These are phyloP conservation scores for Anthracocystis setariae DNA, from an alignment of 1,284 basidiomycete genomes.

Conservation along the genomic window DNA sequence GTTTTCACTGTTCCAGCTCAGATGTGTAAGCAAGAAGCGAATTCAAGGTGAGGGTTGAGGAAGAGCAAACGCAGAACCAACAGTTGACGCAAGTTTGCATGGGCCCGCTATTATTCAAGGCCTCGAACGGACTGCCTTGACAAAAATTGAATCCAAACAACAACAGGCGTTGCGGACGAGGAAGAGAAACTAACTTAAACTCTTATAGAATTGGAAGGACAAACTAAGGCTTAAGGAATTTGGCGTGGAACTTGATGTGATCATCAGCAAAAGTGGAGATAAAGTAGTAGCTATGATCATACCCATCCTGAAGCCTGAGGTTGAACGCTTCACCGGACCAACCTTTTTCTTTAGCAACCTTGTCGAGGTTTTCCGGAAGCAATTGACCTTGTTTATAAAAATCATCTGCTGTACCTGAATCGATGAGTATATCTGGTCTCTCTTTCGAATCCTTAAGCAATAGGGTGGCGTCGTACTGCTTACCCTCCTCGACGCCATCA, in stretches of 20 bases:
- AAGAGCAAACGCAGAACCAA: too few species aligned
- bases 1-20: too few species aligned
- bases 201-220: not conserved
- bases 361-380: constrained; percentile 85
- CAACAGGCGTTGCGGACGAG: not conserved
- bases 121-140: too few species aligned
- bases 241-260: constrained; percentile 64
- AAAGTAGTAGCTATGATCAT: constrained; percentile 79
- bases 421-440: constrained; percentile 68
- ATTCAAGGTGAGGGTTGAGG: not conserved
- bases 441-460: constrained; percentile 76
- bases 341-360: constrained; percentile 78
- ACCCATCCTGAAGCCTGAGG: constrained; percentile 85
- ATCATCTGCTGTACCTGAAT: constrained; percentile 78
- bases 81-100: too few species aligned
- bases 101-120: too few species aligned
- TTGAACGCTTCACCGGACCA: constrained; percentile 77
- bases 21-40: too few species aligned
- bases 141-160: too few species aligned
- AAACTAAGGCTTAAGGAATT: constrained; percentile 46
- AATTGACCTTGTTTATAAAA: constrained; percentile 87
- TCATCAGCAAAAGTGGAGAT: constrained; percentile 75
- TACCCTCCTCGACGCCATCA: constrained; percentile 78
- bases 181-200: too few species aligned
- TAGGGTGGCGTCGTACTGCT: constrained; percentile 84